A percentile compares a stretch with the other conserved stretches of the same genome.
These are phyloP conservation scores for Lentinula lateritia DNA, from an alignment of 768 basidiomycete species.

Conservation along the genomic window DNA sequence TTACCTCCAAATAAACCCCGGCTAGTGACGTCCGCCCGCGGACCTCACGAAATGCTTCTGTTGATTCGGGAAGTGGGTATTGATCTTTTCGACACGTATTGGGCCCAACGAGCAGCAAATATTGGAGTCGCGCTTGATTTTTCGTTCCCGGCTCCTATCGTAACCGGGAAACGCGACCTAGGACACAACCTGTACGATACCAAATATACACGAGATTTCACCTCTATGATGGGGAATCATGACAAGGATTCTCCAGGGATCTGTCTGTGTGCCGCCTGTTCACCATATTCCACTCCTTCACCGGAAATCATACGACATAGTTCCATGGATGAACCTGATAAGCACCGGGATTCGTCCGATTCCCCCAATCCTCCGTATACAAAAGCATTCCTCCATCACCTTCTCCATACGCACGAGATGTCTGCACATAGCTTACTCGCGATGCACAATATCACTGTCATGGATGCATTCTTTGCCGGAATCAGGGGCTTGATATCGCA, in stretches of 20 bases:
- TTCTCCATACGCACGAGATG: slow-evolving; percentile 89
- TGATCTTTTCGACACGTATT: slow-evolving; percentile 72
- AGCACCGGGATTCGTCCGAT: slow-evolving; percentile 5
- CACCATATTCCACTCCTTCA: slow-evolving; percentile 29
- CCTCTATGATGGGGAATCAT: slow-evolving; percentile 24
- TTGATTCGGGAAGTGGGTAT: slow-evolving; percentile 62
- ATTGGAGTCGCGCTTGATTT: slow-evolving; percentile 79
- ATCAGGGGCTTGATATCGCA: slow-evolving; percentile 36
- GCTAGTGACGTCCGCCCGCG: slow-evolving; percentile 45
- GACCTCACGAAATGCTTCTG: slow-evolving; percentile 73
- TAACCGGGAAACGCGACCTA: slow-evolving; percentile 32
- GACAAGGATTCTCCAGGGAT: slow-evolving; percentile 24
- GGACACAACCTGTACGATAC: slow-evolving; percentile 72
- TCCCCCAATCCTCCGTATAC: slow-evolving; percentile 28
- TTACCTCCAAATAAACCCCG: slow-evolving; percentile 59
- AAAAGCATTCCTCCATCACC: slow-evolving; percentile 76
- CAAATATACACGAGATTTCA: slow-evolving; percentile 57
- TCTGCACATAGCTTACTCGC: slow-evolving; percentile 70
- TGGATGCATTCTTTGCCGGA: slow-evolving; percentile 58
- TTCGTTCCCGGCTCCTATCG: slow-evolving; percentile 45
- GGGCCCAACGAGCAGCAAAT: slow-evolving; percentile 64
- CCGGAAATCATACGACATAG: slow-evolving; percentile 38
- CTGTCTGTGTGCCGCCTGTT: slow-evolving; percentile 56
- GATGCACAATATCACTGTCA: slow-evolving; percentile 69
- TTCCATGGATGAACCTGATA: slow-evolving; percentile 25